Conservation (phyloP, 192 early-diverging fungal species). For the Blastocladiella britannica region DNA sequence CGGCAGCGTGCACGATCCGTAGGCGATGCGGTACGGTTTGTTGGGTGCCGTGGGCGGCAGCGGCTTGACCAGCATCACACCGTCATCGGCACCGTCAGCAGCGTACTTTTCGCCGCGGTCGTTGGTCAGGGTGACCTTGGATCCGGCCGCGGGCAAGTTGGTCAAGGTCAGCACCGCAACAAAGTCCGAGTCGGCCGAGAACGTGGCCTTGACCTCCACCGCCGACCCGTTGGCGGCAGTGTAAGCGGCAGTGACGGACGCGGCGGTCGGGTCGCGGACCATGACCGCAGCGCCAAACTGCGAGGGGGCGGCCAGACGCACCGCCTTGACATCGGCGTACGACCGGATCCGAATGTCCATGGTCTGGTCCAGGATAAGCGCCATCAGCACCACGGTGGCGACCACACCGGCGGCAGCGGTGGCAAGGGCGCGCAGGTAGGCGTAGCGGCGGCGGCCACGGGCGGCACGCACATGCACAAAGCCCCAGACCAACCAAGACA, state of each 20-base stretch:
- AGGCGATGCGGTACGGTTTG: not conserved
- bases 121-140: too few relatives aligned
- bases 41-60: not conserved
- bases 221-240: not conserved
- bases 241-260: not conserved
- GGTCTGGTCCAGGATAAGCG: not conserved
- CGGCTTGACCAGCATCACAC: too few relatives aligned
- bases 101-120: not conserved
- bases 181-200: not conserved
- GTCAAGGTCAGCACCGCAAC: too few relatives aligned
- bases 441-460: not conserved
- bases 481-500: not conserved
- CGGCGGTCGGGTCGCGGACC: not conserved
- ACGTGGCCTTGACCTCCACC: not conserved
- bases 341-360: not conserved
- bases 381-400: not conserved
- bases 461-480: not conserved
- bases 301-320: not conserved
- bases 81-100: too few relatives aligned
- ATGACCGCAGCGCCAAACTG: not conserved
- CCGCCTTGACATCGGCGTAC: not conserved
- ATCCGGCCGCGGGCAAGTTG: too few relatives aligned
- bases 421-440: not conserved
- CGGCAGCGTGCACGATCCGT: not conserved
- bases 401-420: not conserved